Evolutionary conservation across 768 basidiomycete genomes (phyloP).

Genomic region (Suillus subaureus): DNA sequence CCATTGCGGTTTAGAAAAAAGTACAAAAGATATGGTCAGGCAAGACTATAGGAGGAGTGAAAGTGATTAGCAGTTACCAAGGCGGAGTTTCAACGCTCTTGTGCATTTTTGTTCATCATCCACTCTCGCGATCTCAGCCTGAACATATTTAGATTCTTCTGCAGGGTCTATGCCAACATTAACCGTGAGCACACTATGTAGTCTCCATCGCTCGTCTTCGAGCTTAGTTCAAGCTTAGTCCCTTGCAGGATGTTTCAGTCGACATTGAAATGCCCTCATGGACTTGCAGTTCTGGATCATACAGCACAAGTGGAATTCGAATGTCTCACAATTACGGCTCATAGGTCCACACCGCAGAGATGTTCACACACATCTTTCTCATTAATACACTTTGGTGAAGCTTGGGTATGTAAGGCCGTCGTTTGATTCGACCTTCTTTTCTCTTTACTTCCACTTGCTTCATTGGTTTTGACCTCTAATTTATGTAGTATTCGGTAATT

Average conservation of each 20-base stretch:
- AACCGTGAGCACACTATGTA: background rate
- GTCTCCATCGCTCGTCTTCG: background rate
- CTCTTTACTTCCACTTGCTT: background rate
- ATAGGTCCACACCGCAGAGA: background rate
- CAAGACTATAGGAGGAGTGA: slow-evolving; percentile 3
- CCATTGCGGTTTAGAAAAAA: slow-evolving; percentile 19
- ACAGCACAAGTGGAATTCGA: background rate
- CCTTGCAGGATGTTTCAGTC: background rate
- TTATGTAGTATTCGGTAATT: background rate
- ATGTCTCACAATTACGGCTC: background rate
- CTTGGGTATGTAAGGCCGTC: background rate
- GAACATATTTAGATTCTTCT: background rate
- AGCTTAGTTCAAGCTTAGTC: background rate
- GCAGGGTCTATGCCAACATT: background rate
- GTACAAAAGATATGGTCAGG: background rate
- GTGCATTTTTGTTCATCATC: background rate
- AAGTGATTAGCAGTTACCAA: background rate
- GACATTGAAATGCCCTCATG: background rate
- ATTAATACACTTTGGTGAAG: background rate
- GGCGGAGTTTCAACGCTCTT: slow-evolving; percentile 5
- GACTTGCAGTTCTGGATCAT: background rate
- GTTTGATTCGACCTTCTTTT: background rate
- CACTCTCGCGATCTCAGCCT: background rate
- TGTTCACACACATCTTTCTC: background rate
- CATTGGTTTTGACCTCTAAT: background rate